phyloP scores from a whole-genome alignment of 768 basidiomycete genomes.

The Pulveroboletus sp. region DNA sequence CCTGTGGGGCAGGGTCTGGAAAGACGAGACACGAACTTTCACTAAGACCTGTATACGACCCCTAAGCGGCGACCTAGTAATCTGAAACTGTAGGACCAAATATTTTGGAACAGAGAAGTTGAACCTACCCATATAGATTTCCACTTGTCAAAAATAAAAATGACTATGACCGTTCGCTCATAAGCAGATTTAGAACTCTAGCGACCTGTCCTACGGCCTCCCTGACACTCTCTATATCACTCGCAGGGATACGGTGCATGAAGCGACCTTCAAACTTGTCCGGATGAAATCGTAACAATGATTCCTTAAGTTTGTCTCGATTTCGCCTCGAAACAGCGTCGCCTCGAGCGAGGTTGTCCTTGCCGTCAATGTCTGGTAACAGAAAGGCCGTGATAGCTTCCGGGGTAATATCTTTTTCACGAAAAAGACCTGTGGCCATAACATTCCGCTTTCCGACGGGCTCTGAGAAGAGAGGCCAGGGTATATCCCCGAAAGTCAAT shows the following conservation, averaged over 20 bases:
- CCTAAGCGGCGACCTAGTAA: not conserved
- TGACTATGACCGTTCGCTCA: constrained; percentile 32
- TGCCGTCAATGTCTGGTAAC: constrained; percentile 28
- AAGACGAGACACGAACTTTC: not conserved
- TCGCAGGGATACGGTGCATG: constrained; percentile 44
- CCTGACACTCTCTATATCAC: constrained; percentile 46
- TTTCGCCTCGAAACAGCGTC: constrained; percentile 38
- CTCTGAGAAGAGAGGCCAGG: constrained; percentile 58
- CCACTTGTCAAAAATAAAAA: not conserved
- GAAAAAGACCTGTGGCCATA: constrained; percentile 14
- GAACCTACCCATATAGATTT: not conserved
- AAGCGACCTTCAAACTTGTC: constrained; percentile 79
- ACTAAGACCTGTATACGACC: too few relatives aligned
- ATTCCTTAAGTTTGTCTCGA: constrained; percentile 62
- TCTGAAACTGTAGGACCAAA: not conserved
- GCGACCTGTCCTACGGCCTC: constrained; percentile 63
- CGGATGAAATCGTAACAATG: constrained; percentile 71
- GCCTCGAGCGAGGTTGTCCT: constrained; percentile 1
- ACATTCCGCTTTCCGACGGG: constrained; percentile 16
- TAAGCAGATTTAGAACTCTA: constrained; percentile 52
- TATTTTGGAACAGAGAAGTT: not conserved
- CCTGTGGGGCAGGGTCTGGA: not conserved
- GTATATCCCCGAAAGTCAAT: constrained; percentile 57
- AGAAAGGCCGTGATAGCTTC: constrained; percentile 58
- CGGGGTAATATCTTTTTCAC: constrained; percentile 48